Evolutionary conservation across 140 eudicot genomes (phyloP), one percentile per base, ranked within the genome.

Genomic region (Oenanthe javanica): DNA sequence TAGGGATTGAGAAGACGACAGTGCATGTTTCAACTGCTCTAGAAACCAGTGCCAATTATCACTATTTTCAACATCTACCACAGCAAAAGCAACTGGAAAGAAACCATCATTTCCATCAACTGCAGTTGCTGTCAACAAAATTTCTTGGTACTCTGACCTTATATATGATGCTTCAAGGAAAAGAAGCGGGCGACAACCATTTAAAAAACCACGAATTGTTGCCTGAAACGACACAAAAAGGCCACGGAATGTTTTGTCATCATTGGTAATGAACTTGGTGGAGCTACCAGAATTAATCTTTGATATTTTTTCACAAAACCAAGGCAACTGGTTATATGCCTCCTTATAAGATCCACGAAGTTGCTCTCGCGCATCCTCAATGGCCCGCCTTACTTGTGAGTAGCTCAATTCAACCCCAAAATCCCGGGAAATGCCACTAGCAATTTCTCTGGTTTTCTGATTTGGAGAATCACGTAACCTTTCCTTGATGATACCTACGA

Each of bases 201-300:
- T 67, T 25, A 67, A 31, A 18, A 67, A 67, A 67, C 43, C 69
- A 61, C 13, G n/a, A 27, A 67, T 15, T 67, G 73, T 67, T 67
- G 73, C 73, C 21, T 67, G 43, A 67, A 67, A 67, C 9, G 73
- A 27, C 45, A 67, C 73, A 67, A 67, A 67, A 67, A 67, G 42
- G 13, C 73, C 73, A 67, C 42, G 43, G 18, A 67, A 67, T 12
- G 43, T 67, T 27, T 67, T 67, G 43, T 67, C 43, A 31, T 67
- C 43, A 67, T 67, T 67, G 73, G 45, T 67, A 16, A 67, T 12
- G 45, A 67, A 11, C 43, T 27, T 67, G 21, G 73, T 25, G 45
- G 42, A 67, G 43, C 91, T 90, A 57, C 96, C 94, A 4, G 96
- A 89, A 86, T 93, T 93, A 69, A 87, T 82, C 85, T 89, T 92